phyloP scores from a whole-genome alignment of 2,329 filamentous ascomycete genomes.

The Sporothrix inflata region DNA sequence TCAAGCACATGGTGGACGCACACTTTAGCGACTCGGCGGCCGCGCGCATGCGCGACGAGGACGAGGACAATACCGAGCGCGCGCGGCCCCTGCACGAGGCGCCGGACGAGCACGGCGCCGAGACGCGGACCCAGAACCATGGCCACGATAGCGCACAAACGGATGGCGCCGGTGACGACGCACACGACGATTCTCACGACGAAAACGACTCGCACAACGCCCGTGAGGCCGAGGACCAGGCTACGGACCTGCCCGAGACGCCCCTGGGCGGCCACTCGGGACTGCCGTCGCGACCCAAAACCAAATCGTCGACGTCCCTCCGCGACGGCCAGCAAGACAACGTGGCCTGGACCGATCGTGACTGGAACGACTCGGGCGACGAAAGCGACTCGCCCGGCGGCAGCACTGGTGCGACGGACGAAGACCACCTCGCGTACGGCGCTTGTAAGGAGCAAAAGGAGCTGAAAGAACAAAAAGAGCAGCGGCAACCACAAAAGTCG shows the following conservation, averaged over 20 bases:
- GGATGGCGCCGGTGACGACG: background rate
- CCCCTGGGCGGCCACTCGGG: background rate
- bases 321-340: slow-evolving; percentile 52
- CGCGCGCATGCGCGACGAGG: slow-evolving; percentile 67
- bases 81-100: slow-evolving; percentile 62
- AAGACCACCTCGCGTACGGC: background rate
- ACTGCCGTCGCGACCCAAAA: background rate
- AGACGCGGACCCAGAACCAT: slow-evolving; percentile 52
- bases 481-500: slow-evolving; percentile 23
- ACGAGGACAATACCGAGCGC: slow-evolving; percentile 69
- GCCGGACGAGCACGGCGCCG: slow-evolving; percentile 66
- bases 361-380: slow-evolving; percentile 60
- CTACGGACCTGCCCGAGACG: slow-evolving; percentile 19
- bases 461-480: background rate
- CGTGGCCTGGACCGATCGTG: slow-evolving; percentile 67
- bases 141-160: background rate
- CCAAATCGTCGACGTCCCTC: slow-evolving; percentile 28
- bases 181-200: background rate
- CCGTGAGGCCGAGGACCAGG: slow-evolving; percentile 9
- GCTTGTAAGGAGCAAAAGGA: background rate
- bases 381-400: slow-evolving; percentile 44
- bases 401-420: background rate
- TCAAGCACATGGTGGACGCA: slow-evolving; percentile 91
- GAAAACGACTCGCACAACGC: background rate
- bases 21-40: slow-evolving; percentile 81